phyloP scores from a whole-genome alignment of 73 alveolate species.

The Uronychia binucleata region DNA sequence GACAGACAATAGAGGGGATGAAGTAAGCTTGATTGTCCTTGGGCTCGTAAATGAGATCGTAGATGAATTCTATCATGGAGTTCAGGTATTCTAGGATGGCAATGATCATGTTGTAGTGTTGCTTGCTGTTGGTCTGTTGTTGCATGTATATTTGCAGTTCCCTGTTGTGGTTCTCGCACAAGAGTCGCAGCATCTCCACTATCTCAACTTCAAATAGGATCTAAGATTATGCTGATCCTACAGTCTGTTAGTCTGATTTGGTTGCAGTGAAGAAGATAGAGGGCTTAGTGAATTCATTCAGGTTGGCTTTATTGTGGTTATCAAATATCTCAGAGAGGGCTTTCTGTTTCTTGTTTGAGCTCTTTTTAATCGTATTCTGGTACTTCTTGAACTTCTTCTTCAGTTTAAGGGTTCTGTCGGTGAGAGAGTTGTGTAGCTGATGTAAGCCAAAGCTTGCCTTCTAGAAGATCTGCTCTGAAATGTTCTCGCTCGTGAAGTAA shows the following conservation, averaged over 20 bases:
- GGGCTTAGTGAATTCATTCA: background rate
- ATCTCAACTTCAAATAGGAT: background rate
- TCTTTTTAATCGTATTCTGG: background rate
- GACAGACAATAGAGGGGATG: slow-evolving; percentile 1
- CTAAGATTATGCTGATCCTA: background rate
- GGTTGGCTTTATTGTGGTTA: background rate
- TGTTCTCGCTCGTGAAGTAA: background rate
- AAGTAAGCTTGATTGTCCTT: background rate
- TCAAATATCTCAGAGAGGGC: background rate
- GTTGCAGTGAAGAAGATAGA: background rate
- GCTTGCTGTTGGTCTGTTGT: background rate
- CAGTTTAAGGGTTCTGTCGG: background rate
- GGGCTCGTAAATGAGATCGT: background rate
- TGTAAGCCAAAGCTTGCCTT: background rate
- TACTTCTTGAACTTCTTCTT: background rate
- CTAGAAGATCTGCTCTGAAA: background rate
- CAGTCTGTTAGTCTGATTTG: background rate
- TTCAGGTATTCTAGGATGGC: slow-evolving; percentile 4
- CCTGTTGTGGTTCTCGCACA: slow-evolving; percentile 13
- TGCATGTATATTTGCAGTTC: slow-evolving; percentile 5
- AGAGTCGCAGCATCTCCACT: background rate
- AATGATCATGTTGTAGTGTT: slow-evolving; percentile 14
- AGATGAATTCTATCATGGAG: background rate
- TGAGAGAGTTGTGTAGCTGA: background rate
- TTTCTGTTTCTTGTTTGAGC: no score